Percentiles rank a stretch among this genome's conserved stretches.
Conservation (phyloP, 2,329 filamentous ascomycete species). For the Hirsutella thompsonii region DNA sequence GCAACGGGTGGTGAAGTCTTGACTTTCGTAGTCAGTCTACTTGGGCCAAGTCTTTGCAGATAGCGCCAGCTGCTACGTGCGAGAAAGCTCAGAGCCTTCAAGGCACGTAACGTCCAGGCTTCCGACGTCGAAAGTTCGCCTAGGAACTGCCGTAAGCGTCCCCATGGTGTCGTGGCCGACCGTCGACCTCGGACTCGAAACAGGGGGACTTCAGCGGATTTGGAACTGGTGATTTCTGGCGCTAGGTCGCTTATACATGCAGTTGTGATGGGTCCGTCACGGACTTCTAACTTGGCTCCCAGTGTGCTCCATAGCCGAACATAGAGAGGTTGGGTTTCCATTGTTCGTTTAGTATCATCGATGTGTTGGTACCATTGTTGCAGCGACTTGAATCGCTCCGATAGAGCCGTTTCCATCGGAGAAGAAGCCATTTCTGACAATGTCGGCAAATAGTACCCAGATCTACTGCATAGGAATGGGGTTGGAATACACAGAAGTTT, state of each 20-base stretch:
- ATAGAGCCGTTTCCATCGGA: not conserved
- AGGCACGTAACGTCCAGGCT: not conserved
- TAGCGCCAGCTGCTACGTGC: not conserved
- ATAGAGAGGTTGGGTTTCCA: conserved; percentile 1
- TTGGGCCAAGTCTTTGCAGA: not conserved
- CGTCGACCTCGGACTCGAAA: too few relatives aligned
- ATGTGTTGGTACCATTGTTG: not conserved
- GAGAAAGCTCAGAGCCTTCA: not conserved
- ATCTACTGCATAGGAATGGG: too few relatives aligned
- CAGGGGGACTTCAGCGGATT: not conserved
- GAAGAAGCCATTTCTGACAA: not conserved
- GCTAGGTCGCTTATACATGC: too few relatives aligned
- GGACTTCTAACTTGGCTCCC: not conserved
- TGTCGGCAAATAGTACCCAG: not conserved
- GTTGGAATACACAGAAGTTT: too few relatives aligned
- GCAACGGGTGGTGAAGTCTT: not conserved
- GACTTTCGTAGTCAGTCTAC: not conserved
- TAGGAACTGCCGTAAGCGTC: too few relatives aligned
- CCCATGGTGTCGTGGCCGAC: too few relatives aligned
- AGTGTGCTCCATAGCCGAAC: conserved; percentile 1
- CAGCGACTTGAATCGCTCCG: not conserved
- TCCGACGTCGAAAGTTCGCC: not conserved
- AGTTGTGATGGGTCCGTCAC: not conserved
- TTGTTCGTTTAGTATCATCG: not conserved
- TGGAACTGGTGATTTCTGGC: not conserved